phyloP scores from a whole-genome alignment of 75 land plant genomes.

The Sequoia sempervirens region DNA sequence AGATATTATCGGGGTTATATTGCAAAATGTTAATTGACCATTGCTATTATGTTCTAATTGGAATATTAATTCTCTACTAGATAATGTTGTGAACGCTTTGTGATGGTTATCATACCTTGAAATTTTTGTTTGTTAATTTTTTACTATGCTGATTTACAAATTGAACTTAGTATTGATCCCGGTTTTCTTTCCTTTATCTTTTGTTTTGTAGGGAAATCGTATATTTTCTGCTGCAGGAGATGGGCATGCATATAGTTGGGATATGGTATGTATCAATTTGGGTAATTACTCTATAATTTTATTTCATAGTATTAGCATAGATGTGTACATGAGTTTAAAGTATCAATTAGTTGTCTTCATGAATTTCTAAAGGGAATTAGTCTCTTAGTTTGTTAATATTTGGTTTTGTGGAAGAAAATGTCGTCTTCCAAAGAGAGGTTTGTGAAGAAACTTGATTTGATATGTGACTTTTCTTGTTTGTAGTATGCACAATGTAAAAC shows the following conservation, averaged over 20 bases:
- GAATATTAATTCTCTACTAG: neutral
- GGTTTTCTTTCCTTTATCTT: neutral
- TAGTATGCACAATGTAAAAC: neutral
- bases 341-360: neutral
- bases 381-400: neutral
- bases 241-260: constrained; percentile 90
- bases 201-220: constrained; percentile 45
- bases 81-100: neutral
- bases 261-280: constrained; percentile 60
- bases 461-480: neutral
- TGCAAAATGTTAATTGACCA: no score
- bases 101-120: neutral
- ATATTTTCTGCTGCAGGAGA: constrained; percentile 87
- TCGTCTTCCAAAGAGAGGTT: neutral
- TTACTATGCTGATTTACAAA: neutral
- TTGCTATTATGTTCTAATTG: neutral
- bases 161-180: neutral
- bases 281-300: neutral
- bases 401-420: neutral
- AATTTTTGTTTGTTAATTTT: neutral
- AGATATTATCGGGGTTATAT: no score
- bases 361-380: neutral
- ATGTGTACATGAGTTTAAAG: no score
- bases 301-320: neutral
- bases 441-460: neutral